Evolutionary conservation across 768 basidiomycete genomes (phyloP).

Genomic region (Termitomyces sp.): DNA sequence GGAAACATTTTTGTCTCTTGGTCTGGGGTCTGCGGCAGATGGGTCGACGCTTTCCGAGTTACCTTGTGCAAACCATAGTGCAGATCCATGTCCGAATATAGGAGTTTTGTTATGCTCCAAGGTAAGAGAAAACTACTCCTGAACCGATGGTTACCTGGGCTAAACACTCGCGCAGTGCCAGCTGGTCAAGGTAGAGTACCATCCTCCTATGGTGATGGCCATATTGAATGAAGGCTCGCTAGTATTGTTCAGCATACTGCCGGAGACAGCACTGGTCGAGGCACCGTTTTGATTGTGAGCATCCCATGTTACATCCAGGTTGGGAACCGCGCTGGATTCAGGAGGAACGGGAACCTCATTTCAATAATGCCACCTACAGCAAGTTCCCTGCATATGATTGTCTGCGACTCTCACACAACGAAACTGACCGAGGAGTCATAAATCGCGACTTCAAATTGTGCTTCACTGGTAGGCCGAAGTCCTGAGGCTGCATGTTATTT

Average conservation of each 20-base stretch:
- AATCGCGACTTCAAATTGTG: constrained; percentile 28
- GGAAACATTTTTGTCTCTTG: constrained; percentile 23
- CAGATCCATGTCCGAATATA: neutral
- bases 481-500: neutral
- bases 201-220: no score
- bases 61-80: constrained; percentile 18
- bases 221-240: neutral
- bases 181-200: constrained; percentile 5
- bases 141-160: neutral
- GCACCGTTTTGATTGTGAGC: constrained; percentile 30
- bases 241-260: constrained; percentile 33
- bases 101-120: constrained; percentile 22
- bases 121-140: constrained; percentile 12
- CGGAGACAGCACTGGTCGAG: constrained; percentile 30
- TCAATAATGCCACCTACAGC: constrained; percentile 17
- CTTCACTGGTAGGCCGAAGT: constrained; percentile 11
- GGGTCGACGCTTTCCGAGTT: constrained; percentile 15
- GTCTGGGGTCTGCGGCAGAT: constrained; percentile 22
- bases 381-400: constrained; percentile 27
- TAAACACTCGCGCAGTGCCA: constrained; percentile 3
- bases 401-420: constrained; percentile 25
- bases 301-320: constrained; percentile 18
- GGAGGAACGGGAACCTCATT: constrained; percentile 23
- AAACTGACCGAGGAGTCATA: constrained; percentile 25
- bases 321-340: constrained; percentile 32